Conservation (phyloP, 306 rosid species). For the Rosa multiflora region DNA sequence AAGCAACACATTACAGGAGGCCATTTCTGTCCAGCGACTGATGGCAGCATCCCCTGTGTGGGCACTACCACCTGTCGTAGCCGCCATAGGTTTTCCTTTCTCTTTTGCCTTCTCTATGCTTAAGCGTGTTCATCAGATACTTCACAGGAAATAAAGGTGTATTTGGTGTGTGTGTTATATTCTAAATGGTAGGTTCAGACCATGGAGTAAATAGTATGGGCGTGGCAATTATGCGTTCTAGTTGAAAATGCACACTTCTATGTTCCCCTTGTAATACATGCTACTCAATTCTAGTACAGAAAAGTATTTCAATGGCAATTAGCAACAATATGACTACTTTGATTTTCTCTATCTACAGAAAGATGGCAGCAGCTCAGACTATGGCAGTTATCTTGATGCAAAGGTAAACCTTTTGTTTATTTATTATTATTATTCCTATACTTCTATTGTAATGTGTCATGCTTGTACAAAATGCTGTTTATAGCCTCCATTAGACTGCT, state of each 20-base stretch:
- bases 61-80: background rate
- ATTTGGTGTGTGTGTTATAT: background rate
- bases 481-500: background rate
- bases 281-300: conserved; percentile 7
- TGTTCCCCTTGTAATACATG: conserved; percentile 11
- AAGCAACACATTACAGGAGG: background rate
- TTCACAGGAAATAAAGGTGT: background rate
- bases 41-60: background rate
- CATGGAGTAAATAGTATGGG: background rate
- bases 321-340: background rate
- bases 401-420: conserved; percentile 46
- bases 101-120: background rate
- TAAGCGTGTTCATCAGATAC: background rate
- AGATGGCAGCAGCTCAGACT: conserved; percentile 79
- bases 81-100: background rate
- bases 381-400: conserved; percentile 76
- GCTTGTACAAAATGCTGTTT: background rate
- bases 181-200: background rate
- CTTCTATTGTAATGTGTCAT: too few relatives aligned
- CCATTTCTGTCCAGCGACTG: background rate
- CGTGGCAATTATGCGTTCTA: background rate
- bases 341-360: conserved; percentile 50
- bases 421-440: background rate
- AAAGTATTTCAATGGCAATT: background rate
- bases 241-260: background rate